Conservation (phyloP, 805 yeast genomes). For the Teunomyces aglyptinius region DNA sequence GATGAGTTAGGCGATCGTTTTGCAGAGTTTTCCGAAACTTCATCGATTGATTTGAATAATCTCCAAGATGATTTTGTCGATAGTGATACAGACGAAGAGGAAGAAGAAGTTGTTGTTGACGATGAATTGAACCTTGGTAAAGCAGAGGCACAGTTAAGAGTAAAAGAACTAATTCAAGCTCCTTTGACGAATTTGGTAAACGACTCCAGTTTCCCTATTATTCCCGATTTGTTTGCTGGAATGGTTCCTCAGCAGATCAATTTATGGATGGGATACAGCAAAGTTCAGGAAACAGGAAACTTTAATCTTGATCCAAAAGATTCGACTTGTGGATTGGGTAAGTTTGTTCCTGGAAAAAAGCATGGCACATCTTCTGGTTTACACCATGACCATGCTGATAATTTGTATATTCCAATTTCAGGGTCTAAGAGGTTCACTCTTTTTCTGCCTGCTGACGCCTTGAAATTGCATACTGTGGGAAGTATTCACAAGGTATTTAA, state of each 20-base stretch:
- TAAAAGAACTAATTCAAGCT: conserved; percentile 54
- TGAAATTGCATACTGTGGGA: conserved; percentile 63
- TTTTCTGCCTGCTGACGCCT: conserved; percentile 62
- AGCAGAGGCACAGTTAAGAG: conserved; percentile 33
- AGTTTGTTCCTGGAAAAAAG: conserved; percentile 48
- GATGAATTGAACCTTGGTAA: conserved; percentile 29
- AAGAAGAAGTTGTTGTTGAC: conserved; percentile 20
- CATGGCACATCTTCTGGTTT: conserved; percentile 65
- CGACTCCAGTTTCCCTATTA: conserved; percentile 33
- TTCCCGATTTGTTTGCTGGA: conserved; percentile 39
- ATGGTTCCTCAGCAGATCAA: conserved; percentile 70
- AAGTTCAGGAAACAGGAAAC: conserved; percentile 11
- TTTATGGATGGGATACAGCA: conserved; percentile 63
- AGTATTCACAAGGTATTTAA: conserved; percentile 47
- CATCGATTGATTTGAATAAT: conserved; percentile 43
- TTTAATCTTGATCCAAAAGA: conserved; percentile 12
- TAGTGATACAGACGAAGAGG: conserved; percentile 7
- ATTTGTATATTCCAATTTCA: conserved; percentile 57
- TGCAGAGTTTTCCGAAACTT: conserved; percentile 30
- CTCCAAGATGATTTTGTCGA: conserved; percentile 52
- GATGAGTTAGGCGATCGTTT: conserved; percentile 17
- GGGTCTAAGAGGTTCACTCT: conserved; percentile 69
- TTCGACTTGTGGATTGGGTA: conserved; percentile 45
- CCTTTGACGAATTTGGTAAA: conserved; percentile 51
- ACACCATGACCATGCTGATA: conserved; percentile 82